These are phyloP conservation scores for Clitocybe nebularis DNA, from an alignment of 1,284 basidiomycete genomes.

Conservation along the genomic window DNA sequence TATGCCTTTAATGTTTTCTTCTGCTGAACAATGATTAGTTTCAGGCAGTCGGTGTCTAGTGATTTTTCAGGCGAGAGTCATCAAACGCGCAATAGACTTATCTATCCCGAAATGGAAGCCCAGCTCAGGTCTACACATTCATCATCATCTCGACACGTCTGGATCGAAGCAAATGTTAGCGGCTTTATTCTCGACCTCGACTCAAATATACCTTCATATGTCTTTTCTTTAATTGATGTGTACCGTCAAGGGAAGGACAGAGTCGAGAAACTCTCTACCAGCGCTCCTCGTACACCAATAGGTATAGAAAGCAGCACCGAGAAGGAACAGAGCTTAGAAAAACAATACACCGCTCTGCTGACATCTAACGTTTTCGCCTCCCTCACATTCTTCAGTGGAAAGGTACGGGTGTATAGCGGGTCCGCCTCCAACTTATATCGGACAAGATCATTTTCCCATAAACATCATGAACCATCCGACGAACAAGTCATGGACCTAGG, in stretches of 20 bases:
- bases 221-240: slow-evolving; percentile 81
- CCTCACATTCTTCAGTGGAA: slow-evolving; percentile 78
- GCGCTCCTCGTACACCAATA: slow-evolving; percentile 40
- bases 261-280: slow-evolving; percentile 58
- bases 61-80: slow-evolving; percentile 77
- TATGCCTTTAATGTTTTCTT: slow-evolving; percentile 1
- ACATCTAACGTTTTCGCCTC: slow-evolving; percentile 70
- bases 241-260: slow-evolving; percentile 81
- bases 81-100: slow-evolving; percentile 67
- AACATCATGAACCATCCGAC: slow-evolving; percentile 41
- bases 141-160: slow-evolving; percentile 51
- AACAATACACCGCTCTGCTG: slow-evolving; percentile 32
- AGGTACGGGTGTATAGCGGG: slow-evolving; percentile 62
- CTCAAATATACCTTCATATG: slow-evolving; percentile 73
- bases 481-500: slow-evolving; percentile 45
- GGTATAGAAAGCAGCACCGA: slow-evolving; percentile 19
- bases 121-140: slow-evolving; percentile 61
- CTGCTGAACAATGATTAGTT: slow-evolving; percentile 40
- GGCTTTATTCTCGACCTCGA: slow-evolving; percentile 87
- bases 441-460: slow-evolving; percentile 31
- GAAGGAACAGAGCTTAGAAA: slow-evolving; percentile 25
- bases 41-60: slow-evolving; percentile 63
- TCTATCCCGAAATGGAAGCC: slow-evolving; percentile 80
- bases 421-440: slow-evolving; percentile 34
- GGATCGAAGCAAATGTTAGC: slow-evolving; percentile 72